Evolutionary conservation across 2,329 filamentous ascomycete species (phyloP), one percentile per base, ranked within the genome.

Genomic region (Paraphaeosphaeria sporulosa): DNA sequence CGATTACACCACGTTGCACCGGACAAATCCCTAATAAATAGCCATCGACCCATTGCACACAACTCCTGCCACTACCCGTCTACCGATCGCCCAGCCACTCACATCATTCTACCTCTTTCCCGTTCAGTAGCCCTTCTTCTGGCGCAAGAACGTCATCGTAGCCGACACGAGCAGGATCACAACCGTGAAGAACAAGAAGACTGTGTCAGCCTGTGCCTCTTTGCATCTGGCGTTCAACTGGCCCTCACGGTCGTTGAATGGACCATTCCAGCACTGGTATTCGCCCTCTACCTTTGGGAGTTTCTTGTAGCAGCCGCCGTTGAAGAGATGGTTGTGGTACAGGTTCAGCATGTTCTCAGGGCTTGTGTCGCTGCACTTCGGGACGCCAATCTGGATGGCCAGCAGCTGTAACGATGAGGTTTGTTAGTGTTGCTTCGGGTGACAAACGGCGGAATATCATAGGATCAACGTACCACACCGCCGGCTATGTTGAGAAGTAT

Each of bases 101-200:
- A 23, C 15, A 23, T 4, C 27, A 21, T 34, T 4, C 13, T 21
- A 4, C 2, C 30, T 17, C 17, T 8, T 50, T 34, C 30, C 51
- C 38, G 7, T 4, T 47, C 15, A 58, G 19, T 52, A 52, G n/a
- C 48, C 55, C n/a, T 44, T 59, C 51, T 42, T 59, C 50, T 34
- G 49, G 3, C 50, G 43, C 55, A 58, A 52, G 46, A 46, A 63
- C 19, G 57, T 57, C 59, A 63, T 54, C 3, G 58, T 46, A 5
- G 52, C 23, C 19, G 44, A 49, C 2, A 30, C 58, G 25, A 63
- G 32, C 17, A 68, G 15, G 13, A 66, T 17, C 12, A 59, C 21
- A 21, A 59, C 59, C 8, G 58, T 64, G 17, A 67, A 30, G 25
- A 65, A 70, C 64, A 70, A 66, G 48, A 71, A 70, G 1, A 62